Conservation (phyloP, 208 protist genomes). For the Wallacemonas collosoma region DNA sequence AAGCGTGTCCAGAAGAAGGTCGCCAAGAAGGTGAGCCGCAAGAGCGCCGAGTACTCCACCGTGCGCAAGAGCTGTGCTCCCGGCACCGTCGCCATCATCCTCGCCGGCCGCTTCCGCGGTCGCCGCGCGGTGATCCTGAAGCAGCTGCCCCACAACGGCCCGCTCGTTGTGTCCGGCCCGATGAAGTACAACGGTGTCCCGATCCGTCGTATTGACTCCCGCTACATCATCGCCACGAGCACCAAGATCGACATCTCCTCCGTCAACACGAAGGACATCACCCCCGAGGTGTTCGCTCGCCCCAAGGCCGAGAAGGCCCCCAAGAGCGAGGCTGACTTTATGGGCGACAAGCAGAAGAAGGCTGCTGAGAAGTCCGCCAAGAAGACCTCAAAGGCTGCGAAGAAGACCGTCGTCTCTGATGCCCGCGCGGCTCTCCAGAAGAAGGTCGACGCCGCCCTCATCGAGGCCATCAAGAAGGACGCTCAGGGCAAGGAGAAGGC, state of each 20-base stretch:
- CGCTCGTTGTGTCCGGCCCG: conserved; percentile 96
- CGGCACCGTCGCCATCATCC: conserved; percentile 79
- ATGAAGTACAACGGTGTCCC: conserved; percentile 98
- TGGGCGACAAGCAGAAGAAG: conserved; percentile 82
- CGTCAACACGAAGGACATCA: conserved; percentile 83
- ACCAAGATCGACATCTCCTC: conserved; percentile 95
- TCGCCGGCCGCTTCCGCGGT: conserved; percentile 97
- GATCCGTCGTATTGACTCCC: conserved; percentile 96
- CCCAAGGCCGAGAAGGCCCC: conserved; percentile 71
- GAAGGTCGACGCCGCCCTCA: conserved; percentile 74
- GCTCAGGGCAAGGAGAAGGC: conserved; percentile 19
- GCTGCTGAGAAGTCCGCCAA: conserved; percentile 68
- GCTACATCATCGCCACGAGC: conserved; percentile 98
- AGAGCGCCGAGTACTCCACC: conserved; percentile 60
- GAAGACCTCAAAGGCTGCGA: conserved; percentile 68
- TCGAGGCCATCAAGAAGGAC: conserved; percentile 79
- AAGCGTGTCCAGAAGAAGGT: conserved; percentile 45
- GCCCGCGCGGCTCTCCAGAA: conserved; percentile 76
- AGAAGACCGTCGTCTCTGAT: conserved; percentile 62
- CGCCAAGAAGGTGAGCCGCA: conserved; percentile 66
- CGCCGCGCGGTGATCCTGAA: conserved; percentile 98
- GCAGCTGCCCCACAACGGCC: conserved; percentile 94
- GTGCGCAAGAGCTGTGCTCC: conserved; percentile 64
- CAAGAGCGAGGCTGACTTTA: conserved; percentile 86
- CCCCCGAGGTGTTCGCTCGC: conserved; percentile 65